Evolutionary conservation across 805 yeast genomes (phyloP), one percentile per base, ranked within the genome.

Genomic region (Helenozyma baotianmanensis): DNA sequence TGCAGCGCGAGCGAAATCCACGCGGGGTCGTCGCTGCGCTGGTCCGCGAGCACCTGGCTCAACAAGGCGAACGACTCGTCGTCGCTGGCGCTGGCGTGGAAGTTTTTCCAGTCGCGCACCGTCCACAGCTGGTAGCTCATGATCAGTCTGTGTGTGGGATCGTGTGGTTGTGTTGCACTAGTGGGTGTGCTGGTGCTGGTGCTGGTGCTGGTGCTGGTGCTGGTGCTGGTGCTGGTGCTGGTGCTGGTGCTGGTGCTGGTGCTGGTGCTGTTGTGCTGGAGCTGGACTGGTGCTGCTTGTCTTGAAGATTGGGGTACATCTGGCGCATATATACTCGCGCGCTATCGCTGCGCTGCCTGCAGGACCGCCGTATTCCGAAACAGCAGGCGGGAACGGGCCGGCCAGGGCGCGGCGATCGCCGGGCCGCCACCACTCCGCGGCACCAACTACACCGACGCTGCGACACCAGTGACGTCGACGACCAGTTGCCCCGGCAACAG

Each of bases 1-100:
- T 62, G 60, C 3, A 83, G 52, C 2, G 83, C 82, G 14, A 87
- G 54, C 4, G 95, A 78, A 50, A 90, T 89, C 97, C 97, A 92
- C 3, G 96, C 97, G 9, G 95, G 86, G 50, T 87, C 95, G 1
- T 72, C 65, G 30, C 70, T 69, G 1, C 70, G 63, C 45, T 79
- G 82, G 16, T 72, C 57, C n/a, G 50, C 45, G 15, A 80, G 54
- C 25, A 82, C 58, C 9, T 58, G 42, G 11, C 54, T 42, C 26
- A 88, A 64, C 14, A 68, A 50, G 9, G 63, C 60, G 29, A 71
- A 70, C 9, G 95, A 85, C 30, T 72, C 73, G 11, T 69, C 72
- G 9, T 84, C 80, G 3, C 84, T 70, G 13, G 80, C 60, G 25
- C 69, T 68, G 48, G 57, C 61, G 56, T 88, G 94, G 68, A 75